Conservation (phyloP, 2,329 filamentous ascomycete genomes). For the Pseudogymnoascus sp. region DNA sequence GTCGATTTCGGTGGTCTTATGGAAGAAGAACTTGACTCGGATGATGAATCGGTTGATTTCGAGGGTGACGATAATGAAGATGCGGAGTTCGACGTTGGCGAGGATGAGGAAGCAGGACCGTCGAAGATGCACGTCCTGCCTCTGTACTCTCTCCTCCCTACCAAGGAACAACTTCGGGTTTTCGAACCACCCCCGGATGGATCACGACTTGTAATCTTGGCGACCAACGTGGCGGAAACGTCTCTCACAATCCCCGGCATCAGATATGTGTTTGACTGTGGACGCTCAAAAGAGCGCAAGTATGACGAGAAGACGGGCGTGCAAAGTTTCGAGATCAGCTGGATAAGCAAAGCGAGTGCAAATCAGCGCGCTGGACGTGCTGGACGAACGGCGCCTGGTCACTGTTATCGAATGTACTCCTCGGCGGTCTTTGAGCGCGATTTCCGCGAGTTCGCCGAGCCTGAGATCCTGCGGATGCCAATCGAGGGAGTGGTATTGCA, state of each 20-base stretch:
- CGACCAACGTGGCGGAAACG: slow-evolving; percentile 95
- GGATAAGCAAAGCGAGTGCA: slow-evolving; percentile 96
- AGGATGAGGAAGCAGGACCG: slow-evolving; percentile 52
- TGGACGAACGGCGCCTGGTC: slow-evolving; percentile 87
- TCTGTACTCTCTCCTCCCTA: slow-evolving; percentile 85
- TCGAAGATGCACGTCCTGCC: slow-evolving; percentile 82
- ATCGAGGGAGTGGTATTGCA: slow-evolving; percentile 90
- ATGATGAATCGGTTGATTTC: slow-evolving; percentile 50
- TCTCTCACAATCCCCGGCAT: slow-evolving; percentile 94
- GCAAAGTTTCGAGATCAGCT: slow-evolving; percentile 89
- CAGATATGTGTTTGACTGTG: slow-evolving; percentile 91
- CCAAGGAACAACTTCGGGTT: slow-evolving; percentile 81
- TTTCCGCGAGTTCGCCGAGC: slow-evolving; percentile 76
- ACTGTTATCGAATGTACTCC: slow-evolving; percentile 91
- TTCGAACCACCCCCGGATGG: slow-evolving; percentile 80
- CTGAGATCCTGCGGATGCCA: slow-evolving; percentile 83
- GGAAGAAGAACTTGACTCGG: slow-evolving; percentile 47
- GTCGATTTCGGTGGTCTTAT: slow-evolving; percentile 68
- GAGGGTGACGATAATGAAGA: slow-evolving; percentile 47
- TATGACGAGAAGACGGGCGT: slow-evolving; percentile 86
- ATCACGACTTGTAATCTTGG: slow-evolving; percentile 76
- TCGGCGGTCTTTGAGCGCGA: slow-evolving; percentile 89
- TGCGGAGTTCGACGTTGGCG: slow-evolving; percentile 48
- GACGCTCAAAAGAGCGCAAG: slow-evolving; percentile 82
- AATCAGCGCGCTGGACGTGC: slow-evolving; percentile 88